Evolutionary conservation across 306 rosid species (phyloP).

Genomic region (Sicyos baderoa): DNA sequence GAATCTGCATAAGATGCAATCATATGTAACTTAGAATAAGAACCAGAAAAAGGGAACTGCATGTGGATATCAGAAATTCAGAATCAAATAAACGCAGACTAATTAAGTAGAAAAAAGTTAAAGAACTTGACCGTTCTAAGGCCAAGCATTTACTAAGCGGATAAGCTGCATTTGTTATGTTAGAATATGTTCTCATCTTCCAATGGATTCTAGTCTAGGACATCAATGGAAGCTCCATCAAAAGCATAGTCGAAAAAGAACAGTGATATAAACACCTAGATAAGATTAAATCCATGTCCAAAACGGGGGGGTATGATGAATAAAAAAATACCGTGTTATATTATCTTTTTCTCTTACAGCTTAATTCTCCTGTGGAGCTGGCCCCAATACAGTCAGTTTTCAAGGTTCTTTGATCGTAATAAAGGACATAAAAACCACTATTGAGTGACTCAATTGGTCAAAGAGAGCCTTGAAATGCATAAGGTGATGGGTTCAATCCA

Average conservation of each 20-base stretch:
- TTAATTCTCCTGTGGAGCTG: background rate
- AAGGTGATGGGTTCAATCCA: too few species aligned
- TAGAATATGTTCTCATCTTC: background rate
- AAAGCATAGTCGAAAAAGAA: background rate
- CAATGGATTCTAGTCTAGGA: background rate
- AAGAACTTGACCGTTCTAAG: background rate
- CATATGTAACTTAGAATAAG: background rate
- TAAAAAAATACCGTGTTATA: too few species aligned
- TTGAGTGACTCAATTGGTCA: too few species aligned
- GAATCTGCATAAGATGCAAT: conserved; percentile 36
- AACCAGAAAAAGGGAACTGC: conserved; percentile 13
- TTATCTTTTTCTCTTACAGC: background rate
- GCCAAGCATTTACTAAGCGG: background rate
- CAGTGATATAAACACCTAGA: background rate
- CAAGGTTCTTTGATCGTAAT: background rate
- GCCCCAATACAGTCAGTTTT: background rate
- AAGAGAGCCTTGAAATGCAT: too few species aligned
- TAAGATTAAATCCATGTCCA: background rate
- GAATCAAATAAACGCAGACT: background rate
- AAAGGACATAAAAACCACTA: too few species aligned
- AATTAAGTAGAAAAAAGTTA: background rate
- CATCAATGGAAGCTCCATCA: background rate
- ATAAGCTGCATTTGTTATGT: background rate
- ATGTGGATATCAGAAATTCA: conserved; percentile 15
- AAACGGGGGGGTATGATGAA: background rate